Base-by-base conservation (phyloP, 1,139 yeast genomes). In the Casaregolazyma suthepensis region DNA sequence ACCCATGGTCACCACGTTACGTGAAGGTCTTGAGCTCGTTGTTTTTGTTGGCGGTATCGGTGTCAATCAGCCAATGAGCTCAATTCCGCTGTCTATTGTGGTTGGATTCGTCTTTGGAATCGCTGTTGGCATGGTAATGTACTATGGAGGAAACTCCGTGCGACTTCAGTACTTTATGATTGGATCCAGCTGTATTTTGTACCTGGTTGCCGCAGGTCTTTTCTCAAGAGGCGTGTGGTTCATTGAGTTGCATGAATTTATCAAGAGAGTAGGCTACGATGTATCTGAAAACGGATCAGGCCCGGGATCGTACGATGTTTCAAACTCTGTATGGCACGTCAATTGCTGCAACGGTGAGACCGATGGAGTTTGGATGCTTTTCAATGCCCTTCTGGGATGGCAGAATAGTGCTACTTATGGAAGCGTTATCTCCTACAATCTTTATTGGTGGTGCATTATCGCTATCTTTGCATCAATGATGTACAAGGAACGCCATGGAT, bases 1-100 rank as follows among this genome's bases (percentile, higher is more conserved):
- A 60, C 96, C 96, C 15, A 83, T 87, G 61, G 77, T 89, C 62
- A 89, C 96, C 19, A 85, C 89, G 51, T 75, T 89, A 57, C 81
- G 96, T 75, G 96, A 89, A 76, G 96, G 96, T 59, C 75, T 89
- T 59, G 96, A 89, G 74, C 96, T 96, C 2, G 93, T 89, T 50
- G 91, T 88, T 22, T 88, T 88, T 66, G 85, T 89, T 54, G 96
- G 96, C 44, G 96, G 96, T 64, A 87, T 90, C 45, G 96, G 96
- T 60, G 63, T 66, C 17, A 64, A 64, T 22, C 67, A 63, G 52
- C 71, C 74, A 2, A 74, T 83, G 51, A 71, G 78, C 18, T 75
- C 82, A 1, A 87, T 88, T 77, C 96, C 96, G 56, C 71, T 90
- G 60, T 93, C 96, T 12, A 95, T 88, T 47, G 71, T 88, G 56